Evolutionary conservation across 306 rosid genomes (phyloP), one percentile per base, ranked within the genome.

Genomic region (Cyclanthera cordifolia): DNA sequence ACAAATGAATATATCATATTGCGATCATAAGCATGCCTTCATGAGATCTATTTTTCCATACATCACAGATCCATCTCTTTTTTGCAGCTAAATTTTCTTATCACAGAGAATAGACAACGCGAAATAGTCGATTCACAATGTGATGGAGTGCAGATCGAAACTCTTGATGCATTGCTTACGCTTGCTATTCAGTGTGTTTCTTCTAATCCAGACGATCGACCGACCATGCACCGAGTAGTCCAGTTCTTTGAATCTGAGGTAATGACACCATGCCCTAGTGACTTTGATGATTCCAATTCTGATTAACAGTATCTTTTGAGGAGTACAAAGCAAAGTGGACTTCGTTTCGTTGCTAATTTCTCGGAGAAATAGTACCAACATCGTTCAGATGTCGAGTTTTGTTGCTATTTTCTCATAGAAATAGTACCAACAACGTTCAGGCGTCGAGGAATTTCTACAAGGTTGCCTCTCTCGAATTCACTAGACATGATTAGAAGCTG

Each of bases 211-310:
- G 96, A 90, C 52, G 99, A 90, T 72, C 90, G 96, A 32, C 99
- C 96, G 34, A 87, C 95, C 6, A 93, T 93, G 99, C 99, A 93
- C 72, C 82, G 96, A 78, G 95, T 93, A 61, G 91, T 90, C 71
- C 96, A 93, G 85, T 61, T 90, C 66, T 90, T 93, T 67, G 99
- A 93, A 80, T 83, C 99, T 16, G 99, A 93, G 83, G 95, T 93
- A 63, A 82, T 86, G 88, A 87, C 99, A 37, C 99, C 99, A 3
- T 90, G 95, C 87, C 99, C 94, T 70, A 90, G 99, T 67, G 96
- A 93, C 75, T 93, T 87, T 75, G 90, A 86, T 17, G 99, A 90
- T 78, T 89, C 97, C 57, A 84, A 59, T 80, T 86, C 96, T 11
- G 99, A 93, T 17, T 93, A 78, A 79, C 64, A 54, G 50, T 9